These are phyloP conservation scores for Talaromyces sp. DNA, from an alignment of 2,329 filamentous ascomycete species.

Conservation along the genomic window DNA sequence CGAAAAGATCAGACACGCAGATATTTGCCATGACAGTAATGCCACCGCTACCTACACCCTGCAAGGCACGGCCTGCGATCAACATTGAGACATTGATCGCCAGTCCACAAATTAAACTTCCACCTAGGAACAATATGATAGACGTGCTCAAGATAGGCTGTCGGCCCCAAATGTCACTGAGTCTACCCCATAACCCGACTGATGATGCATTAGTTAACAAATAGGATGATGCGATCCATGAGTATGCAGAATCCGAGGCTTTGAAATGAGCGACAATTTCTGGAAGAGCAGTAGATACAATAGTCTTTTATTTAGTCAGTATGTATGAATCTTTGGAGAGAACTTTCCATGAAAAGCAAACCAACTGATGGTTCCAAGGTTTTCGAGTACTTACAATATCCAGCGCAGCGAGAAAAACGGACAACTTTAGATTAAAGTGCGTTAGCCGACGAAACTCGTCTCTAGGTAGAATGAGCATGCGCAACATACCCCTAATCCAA, in stretches of 20 bases:
- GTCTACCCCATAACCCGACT: slow-evolving; percentile 2
- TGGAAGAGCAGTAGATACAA: slow-evolving; percentile 3
- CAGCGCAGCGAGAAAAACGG: slow-evolving; percentile 2
- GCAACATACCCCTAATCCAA: slow-evolving; percentile 3
- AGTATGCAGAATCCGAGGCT: slow-evolving; percentile 6
- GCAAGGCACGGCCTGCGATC: slow-evolving; percentile 5
- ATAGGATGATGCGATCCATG: slow-evolving; percentile 6
- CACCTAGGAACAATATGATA: slow-evolving; percentile 1
- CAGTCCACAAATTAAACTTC: slow-evolving; percentile 3
- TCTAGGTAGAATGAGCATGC: not conserved
- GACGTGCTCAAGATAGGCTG: slow-evolving; percentile 1
- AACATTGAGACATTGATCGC: slow-evolving; percentile 7
- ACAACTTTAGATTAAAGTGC: not conserved
- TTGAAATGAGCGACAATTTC: slow-evolving; percentile 2
- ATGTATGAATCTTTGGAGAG: not conserved
- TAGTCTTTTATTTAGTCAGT: not conserved
- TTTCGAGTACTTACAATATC: slow-evolving; percentile 2
- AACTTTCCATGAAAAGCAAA: too few relatives aligned
- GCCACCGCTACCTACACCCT: slow-evolving; percentile 5
- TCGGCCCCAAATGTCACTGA: slow-evolving; percentile 6
- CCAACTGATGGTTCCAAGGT: too few relatives aligned
- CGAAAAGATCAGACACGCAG: slow-evolving; percentile 3
- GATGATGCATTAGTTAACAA: slow-evolving; percentile 2
- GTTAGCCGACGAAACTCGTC: not conserved
- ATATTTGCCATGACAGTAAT: slow-evolving; percentile 7